Conservation (phyloP, 768 basidiomycete genomes). For the Pleurotus salmoneostramineus region DNA sequence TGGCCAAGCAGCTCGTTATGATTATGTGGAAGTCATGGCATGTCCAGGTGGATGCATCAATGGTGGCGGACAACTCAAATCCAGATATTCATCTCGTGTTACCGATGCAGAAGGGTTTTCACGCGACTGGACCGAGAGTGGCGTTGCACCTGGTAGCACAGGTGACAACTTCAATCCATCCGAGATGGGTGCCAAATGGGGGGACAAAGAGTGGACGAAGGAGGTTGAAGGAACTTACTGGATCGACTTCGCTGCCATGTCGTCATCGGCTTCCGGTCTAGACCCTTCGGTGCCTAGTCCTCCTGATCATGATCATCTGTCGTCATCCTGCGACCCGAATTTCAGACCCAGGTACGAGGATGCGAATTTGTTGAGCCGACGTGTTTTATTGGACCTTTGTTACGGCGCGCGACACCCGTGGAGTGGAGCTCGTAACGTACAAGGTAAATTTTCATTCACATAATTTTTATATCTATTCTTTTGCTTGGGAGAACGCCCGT, state of each 20-base stretch:
- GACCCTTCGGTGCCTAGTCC: slow-evolving; percentile 6
- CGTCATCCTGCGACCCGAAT: slow-evolving; percentile 2
- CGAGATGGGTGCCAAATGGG: slow-evolving; percentile 60
- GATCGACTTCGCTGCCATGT: slow-evolving; percentile 33
- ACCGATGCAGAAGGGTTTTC: slow-evolving; percentile 60
- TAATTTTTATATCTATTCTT: neutral
- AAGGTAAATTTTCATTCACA: neutral
- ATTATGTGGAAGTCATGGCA: slow-evolving; percentile 98
- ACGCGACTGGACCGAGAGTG: slow-evolving; percentile 58
- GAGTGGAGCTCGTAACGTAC: neutral
- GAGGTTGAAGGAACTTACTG: slow-evolving; percentile 85
- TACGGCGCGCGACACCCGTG: neutral
- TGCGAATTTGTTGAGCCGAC: slow-evolving; percentile 3
- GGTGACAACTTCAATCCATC: slow-evolving; percentile 16
- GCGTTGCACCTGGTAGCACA: slow-evolving; percentile 27
- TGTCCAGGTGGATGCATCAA: slow-evolving; percentile 98
- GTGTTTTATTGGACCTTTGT: slow-evolving; percentile 2
- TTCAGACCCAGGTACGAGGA: neutral
- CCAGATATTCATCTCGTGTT: slow-evolving; percentile 15
- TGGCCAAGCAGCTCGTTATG: slow-evolving; percentile 50
- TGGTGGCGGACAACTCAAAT: slow-evolving; percentile 86
- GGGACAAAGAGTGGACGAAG: slow-evolving; percentile 77
- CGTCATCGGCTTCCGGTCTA: slow-evolving; percentile 1
- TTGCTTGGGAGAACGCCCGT: neutral
- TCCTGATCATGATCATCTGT: slow-evolving; percentile 8